Evolutionary conservation across 225 moss, liverwort and hornwort genomes (phyloP), one percentile per base, ranked within the genome.

Genomic region (Asterella californica): DNA sequence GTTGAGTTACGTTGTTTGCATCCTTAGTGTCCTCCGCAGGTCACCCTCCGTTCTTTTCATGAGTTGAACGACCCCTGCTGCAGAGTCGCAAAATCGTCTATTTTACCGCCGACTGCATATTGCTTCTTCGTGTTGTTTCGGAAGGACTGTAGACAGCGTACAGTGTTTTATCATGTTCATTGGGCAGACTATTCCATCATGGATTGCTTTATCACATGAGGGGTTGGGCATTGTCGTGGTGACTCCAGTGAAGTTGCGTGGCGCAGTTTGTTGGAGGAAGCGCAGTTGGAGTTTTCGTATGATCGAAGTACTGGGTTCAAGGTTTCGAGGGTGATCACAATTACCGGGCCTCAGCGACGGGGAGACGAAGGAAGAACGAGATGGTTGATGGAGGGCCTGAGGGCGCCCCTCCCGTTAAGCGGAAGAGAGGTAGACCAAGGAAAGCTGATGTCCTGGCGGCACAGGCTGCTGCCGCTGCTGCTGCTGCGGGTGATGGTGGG

Each of bases 351-450:
- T 54, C 24, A 74, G 81, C 81, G 50, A 83, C 83, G 87, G 87
- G 84, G 77, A 83, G 90, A 72, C 72, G 81, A 84, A 82, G 75
- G 48, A 85, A 85, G 70, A 76, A 47, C 76, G 89, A 88, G 77
- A 91, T 93, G 91, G 93, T 89, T 61, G 87, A 82, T 55, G 91
- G 85, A 78, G 86, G 86, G 62, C 77, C 82, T 37, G 84, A 83
- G 1, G 82, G 80, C 30, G 70, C 80, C 0, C 85, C 77, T 79
- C 86, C 87, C 1, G 75, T 91, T 10, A 95, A 93, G 84, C 83
- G 92, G 77, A 91, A 88, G 84, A 85, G 95, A 82, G 93, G 95
- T 55, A 87, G 93, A 29, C 93, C 93, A 72, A 91, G 95, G 55
- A 96, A 96, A 81, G 91, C 89, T 34, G 91, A 93, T 73, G 82